Conservation (phyloP, 768 basidiomycete genomes). For the Steccherinum ochraceum region DNA sequence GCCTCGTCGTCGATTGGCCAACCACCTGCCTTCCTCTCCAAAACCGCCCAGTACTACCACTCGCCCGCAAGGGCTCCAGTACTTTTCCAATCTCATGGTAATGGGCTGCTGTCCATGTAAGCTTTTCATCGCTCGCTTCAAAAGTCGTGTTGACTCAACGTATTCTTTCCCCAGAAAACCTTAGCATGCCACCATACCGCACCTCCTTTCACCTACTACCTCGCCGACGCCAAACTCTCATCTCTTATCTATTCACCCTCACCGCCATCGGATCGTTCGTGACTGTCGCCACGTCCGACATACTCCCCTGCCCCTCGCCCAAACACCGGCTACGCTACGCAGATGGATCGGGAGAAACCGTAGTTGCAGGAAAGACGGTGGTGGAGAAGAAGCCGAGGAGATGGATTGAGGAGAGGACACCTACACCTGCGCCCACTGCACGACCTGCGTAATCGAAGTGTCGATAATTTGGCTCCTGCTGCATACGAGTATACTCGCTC, state of each 20-base stretch:
- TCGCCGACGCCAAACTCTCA: slow-evolving; percentile 59
- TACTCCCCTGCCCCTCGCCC: slow-evolving; percentile 78
- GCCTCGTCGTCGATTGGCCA: too few relatives aligned
- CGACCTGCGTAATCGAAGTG: slow-evolving; percentile 8
- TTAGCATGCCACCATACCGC: slow-evolving; percentile 54
- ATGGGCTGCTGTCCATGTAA: too few relatives aligned
- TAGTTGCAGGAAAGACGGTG: slow-evolving; percentile 23
- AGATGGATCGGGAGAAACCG: slow-evolving; percentile 31
- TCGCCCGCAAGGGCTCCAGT: too few relatives aligned
- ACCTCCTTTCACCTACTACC: slow-evolving; percentile 44
- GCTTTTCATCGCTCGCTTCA: too few relatives aligned
- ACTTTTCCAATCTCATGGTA: too few relatives aligned
- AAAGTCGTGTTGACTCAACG: too few relatives aligned
- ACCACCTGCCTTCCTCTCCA: too few relatives aligned
- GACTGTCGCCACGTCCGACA: slow-evolving; percentile 74
- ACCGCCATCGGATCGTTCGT: slow-evolving; percentile 74
- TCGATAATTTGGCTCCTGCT: background rate
- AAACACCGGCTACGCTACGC: slow-evolving; percentile 50
- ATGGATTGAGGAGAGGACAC: slow-evolving; percentile 75
- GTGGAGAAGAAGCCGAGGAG: slow-evolving; percentile 62
- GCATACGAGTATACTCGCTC: background rate
- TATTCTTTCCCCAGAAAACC: too few relatives aligned
- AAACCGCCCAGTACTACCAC: too few relatives aligned
- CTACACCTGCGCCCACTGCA: slow-evolving; percentile 9
- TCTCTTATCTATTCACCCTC: slow-evolving; percentile 73